A percentile compares a stretch with the other conserved stretches of the same genome.
These are phyloP conservation scores for Neurospora sp. DNA, from an alignment of 495 filamentous ascomycete genomes.

Conservation along the genomic window DNA sequence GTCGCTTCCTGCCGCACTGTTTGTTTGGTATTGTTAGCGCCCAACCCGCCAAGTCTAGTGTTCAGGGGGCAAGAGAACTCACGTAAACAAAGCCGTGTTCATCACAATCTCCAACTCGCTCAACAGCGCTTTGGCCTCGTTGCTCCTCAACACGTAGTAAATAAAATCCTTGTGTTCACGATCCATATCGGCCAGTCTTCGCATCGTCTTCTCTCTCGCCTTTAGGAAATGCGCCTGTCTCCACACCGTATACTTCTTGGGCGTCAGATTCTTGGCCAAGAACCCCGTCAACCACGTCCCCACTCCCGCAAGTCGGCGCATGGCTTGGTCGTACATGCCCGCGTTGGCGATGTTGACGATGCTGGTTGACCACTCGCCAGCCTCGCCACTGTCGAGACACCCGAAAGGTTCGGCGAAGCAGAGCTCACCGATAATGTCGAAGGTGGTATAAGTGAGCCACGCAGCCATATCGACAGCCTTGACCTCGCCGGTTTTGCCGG, in stretches of 20 bases:
- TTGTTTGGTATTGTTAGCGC: not conserved
- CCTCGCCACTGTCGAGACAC: conserved; percentile 34
- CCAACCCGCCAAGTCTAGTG: not conserved
- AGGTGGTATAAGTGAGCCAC: conserved; percentile 41
- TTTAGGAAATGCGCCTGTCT: conserved; percentile 12
- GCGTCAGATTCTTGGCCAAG: conserved; percentile 8
- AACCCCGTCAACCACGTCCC: conserved; percentile 12
- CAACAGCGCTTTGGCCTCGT: conserved; percentile 11
- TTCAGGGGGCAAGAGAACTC: not conserved
- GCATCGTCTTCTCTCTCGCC: conserved; percentile 8
- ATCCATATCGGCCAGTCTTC: conserved; percentile 8
- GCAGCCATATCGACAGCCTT: conserved; percentile 31
- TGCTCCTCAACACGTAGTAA: conserved; percentile 14
- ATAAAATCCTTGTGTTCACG: conserved; percentile 17
- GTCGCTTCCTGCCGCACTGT: conserved; percentile 15
- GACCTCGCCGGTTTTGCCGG: conserved; percentile 4
- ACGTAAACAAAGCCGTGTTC: conserved; percentile 19
- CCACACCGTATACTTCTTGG: conserved; percentile 2
- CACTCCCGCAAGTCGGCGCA: conserved; percentile 13
- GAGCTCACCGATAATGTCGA: conserved; percentile 54
- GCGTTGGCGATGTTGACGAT: conserved; percentile 6
- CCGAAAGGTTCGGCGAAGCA: conserved; percentile 49
- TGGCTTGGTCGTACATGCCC: conserved; percentile 12
- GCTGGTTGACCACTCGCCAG: conserved; percentile 15
- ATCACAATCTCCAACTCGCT: conserved; percentile 13